Conservation (phyloP, 73 alveolate species). For the Paramecium bursaria region DNA sequence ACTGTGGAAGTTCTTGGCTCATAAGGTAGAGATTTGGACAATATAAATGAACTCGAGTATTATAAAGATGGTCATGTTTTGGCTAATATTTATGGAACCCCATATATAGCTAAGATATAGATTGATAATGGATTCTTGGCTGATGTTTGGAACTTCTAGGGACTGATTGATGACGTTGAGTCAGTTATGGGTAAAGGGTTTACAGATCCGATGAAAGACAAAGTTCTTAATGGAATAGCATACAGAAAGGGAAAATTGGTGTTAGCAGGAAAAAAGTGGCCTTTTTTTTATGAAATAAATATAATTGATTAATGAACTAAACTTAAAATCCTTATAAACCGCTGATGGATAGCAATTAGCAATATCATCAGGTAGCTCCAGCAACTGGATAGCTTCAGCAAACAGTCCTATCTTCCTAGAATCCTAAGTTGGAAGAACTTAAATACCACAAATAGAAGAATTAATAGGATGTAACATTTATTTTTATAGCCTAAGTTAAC, state of each 20-base stretch:
- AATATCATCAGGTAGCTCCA: too few species aligned
- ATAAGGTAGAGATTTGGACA: background rate
- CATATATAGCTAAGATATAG: conserved; percentile 22
- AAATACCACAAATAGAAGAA: conserved; percentile 6
- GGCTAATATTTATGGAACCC: conserved; percentile 49
- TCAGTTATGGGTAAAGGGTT: conserved; percentile 25
- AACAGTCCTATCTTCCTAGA: too few species aligned
- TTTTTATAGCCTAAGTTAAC: background rate
- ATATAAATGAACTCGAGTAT: conserved; percentile 1
- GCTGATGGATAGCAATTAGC: too few species aligned
- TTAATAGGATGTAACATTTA: conserved; percentile 9
- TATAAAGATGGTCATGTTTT: conserved; percentile 24
- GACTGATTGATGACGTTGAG: conserved; percentile 10
- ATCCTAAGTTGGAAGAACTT: conserved; percentile 23
- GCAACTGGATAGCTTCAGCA: too few species aligned
- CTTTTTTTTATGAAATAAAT: conserved; percentile 18
- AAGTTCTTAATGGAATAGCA: conserved; percentile 45
- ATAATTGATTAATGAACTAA: background rate
- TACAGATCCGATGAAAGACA: conserved; percentile 44
- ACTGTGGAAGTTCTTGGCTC: background rate
- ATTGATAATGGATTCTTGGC: conserved; percentile 20
- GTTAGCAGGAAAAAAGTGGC: conserved; percentile 50
- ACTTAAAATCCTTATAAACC: background rate
- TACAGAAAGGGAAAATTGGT: conserved; percentile 6
- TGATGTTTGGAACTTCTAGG: conserved; percentile 18